Evolutionary conservation across 192 early-diverging fungal species (phyloP), one percentile per base, ranked within the genome.

Genomic region (Coemansia sp.): DNA sequence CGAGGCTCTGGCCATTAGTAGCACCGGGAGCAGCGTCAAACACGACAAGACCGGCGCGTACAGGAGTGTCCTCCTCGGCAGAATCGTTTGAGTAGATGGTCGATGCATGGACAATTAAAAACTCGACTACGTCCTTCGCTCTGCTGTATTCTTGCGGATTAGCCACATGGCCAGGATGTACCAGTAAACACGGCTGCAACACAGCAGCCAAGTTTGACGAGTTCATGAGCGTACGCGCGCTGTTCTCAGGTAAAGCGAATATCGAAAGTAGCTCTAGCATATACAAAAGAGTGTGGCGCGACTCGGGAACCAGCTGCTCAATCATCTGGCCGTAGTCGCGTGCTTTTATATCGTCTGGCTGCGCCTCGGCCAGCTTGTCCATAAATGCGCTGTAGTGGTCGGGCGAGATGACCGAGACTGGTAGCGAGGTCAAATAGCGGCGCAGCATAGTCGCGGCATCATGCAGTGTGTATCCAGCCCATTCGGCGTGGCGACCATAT

Each of bases 391-490:
- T 76, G 67, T 91, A 92, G 67, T 70, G 84, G 29, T 87, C 81
- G 54, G 83, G 72, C 17, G 90, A 80, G 39, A 93, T 91, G 36
- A 93, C 89, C 11, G 89, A 88, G 51, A 88, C 88, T 6, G 91
- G 91, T 11, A 93, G 74, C 63, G 85, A 76, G 50, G 86, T 89
- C 59, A 93, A 69, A 68, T 88, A 93, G 36, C 90, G 79, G 5
- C 90, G 86, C 58, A 91, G 75, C 33, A 93, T 75, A 39, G 87
- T 91, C 14, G 89, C 90, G n/a, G 87, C 87, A 70, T 93, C 91
- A 72, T 93, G 91, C 17, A 91, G 84, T 2, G 89, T 89, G 72
- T 87, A 93, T 22, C 84, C 84, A 39, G 76, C 56, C 89, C 89
- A 91, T 42, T 85, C 82, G 17, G 85, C 59, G 55, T 82, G 71